Evolutionary conservation across 2,329 filamentous ascomycete species (phyloP), one percentile per base, ranked within the genome.

Genomic region (Stachybotrys echinatus): DNA sequence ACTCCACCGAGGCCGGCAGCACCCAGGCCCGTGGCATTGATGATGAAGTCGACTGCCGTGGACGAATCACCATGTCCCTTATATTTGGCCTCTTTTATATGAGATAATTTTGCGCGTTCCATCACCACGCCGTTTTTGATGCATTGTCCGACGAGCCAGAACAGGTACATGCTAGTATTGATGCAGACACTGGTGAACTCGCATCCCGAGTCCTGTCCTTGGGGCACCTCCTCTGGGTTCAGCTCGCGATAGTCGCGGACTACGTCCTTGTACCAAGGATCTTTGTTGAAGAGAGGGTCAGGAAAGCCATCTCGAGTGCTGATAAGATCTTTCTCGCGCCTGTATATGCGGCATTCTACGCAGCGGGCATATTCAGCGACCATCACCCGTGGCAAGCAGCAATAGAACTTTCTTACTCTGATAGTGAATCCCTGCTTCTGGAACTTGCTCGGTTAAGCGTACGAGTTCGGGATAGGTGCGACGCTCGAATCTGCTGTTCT

Each of bases 141-240:
- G 65, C 89, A 95, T 70, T 94, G 85, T 1, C 88, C 87, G 0
- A 88, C 74, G 0, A 97, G 83, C 83, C 88, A 96, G 4, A 89
- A 83, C 2, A 96, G 81, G 69, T 96, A 97, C 51, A 96, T 71
- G 40, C 88, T 83, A 0, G 89, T 89, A 71, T 97, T 96, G 66
- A 96, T 92, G 70, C 92, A 96, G 39, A 96, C 85, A 1, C 88
- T 92, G 7, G 82, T 89, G 67, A 94, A 96, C 49, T 79, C 75
- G 47, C 82, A 88, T 21, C 84, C 91, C 12, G 85, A 87, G 52
- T 90, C 85, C 48, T 85, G 80, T 18, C 80, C 88, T 0, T 72
- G 59, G 0, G 82, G 80, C 2, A 95, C 71, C 57, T 87, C 76
- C 10, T 72, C 67, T 31, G 76, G 65, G 5, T 76, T 63, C 4